Conservation (phyloP, 2,329 filamentous ascomycete species). For the Ophiostoma piceae region DNA sequence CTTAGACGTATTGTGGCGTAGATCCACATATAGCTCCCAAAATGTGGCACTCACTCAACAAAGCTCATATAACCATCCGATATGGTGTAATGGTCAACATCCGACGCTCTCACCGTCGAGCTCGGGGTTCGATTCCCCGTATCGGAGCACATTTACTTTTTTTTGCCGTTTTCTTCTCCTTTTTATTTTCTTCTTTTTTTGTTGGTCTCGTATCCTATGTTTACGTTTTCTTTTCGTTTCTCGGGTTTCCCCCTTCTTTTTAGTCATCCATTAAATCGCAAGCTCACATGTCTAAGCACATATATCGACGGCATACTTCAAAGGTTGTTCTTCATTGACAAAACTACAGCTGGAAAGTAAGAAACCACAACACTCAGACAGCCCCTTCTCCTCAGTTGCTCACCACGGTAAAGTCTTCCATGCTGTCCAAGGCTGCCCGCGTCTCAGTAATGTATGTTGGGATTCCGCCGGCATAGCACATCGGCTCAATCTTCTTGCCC, state of each 20-base stretch:
- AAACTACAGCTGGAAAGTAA: background rate
- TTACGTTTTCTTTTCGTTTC: background rate
- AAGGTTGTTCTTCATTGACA: background rate
- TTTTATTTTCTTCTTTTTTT: background rate
- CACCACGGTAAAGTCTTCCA: slow-evolving; percentile 35
- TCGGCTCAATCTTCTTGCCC: slow-evolving; percentile 48
- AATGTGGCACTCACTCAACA: background rate
- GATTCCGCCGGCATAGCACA: slow-evolving; percentile 45
- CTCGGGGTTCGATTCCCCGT: slow-evolving; percentile 29
- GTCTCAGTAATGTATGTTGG: slow-evolving; percentile 35
- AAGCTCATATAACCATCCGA: slow-evolving; percentile 20
- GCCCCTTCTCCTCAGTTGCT: background rate
- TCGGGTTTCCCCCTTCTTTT: too few relatives aligned
- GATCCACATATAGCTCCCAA: background rate
- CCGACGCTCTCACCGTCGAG: slow-evolving; percentile 29
- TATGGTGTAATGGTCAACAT: slow-evolving; percentile 29
- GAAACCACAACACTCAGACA: background rate
- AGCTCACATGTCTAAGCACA: too few relatives aligned
- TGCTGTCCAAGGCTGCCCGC: slow-evolving; percentile 34
- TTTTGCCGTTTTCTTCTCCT: slow-evolving; percentile 9
- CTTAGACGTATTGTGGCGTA: background rate
- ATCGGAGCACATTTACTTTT: slow-evolving; percentile 23
- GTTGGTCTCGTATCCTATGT: too few relatives aligned
- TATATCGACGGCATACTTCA: too few relatives aligned
- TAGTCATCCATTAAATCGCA: too few relatives aligned